These are phyloP conservation scores for Xylaria nigripes DNA, from an alignment of 495 filamentous ascomycete genomes.

Conservation along the genomic window DNA sequence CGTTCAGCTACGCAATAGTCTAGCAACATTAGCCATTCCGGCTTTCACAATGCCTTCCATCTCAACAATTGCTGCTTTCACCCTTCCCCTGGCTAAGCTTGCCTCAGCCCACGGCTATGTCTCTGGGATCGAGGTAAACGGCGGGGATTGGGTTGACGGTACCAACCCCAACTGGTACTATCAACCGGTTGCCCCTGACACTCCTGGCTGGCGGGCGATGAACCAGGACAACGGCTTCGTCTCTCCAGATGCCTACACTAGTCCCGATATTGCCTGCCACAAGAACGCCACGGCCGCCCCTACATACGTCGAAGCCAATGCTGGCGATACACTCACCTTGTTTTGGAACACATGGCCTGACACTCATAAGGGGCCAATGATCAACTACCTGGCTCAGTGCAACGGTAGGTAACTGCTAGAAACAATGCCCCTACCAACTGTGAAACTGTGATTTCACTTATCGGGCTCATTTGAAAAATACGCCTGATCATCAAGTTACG, in stretches of 20 bases:
- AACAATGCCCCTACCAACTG: not conserved
- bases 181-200: not conserved
- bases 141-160: conserved; percentile 29
- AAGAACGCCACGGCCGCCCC: conserved; percentile 26
- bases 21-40: not conserved
- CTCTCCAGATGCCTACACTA: conserved; percentile 30
- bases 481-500: too few relatives aligned
- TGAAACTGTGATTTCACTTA: not conserved
- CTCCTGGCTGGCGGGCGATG: conserved; percentile 33
- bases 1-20: conserved; percentile 2
- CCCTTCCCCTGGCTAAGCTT: conserved; percentile 5
- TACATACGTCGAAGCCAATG: conserved; percentile 22
- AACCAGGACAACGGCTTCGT: conserved; percentile 48
- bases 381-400: conserved; percentile 59
- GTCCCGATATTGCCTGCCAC: conserved; percentile 36
- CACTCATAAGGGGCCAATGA: conserved; percentile 27
- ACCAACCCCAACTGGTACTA: conserved; percentile 18
- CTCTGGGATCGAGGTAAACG: conserved; percentile 50
- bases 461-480: not conserved
- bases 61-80: conserved; percentile 1
- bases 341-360: conserved; percentile 44
- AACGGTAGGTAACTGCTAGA: conserved; percentile 29
- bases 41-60: conserved; percentile 7
- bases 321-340: conserved; percentile 28
- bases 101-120: conserved; percentile 54